A percentile compares a stretch with the other conserved stretches of the same genome.
These are phyloP conservation scores for Bathelium albidoporum DNA, from an alignment of 495 filamentous ascomycete species.

Conservation along the genomic window DNA sequence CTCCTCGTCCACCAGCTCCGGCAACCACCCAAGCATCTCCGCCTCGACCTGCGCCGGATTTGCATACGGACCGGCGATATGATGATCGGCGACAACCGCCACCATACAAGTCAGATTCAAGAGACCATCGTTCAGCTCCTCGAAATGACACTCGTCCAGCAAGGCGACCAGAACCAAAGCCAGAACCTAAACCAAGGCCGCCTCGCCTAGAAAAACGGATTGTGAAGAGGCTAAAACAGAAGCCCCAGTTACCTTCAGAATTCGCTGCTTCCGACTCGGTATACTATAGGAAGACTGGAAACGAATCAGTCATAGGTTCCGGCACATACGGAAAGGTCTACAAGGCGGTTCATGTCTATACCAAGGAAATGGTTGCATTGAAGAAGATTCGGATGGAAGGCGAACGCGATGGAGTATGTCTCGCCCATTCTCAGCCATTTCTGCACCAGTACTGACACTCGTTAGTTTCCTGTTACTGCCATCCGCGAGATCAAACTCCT, in stretches of 20 bases:
- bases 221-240: slow-evolving; percentile 58
- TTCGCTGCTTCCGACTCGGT: slow-evolving; percentile 72
- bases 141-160: background rate
- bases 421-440: background rate
- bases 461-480: slow-evolving; percentile 84
- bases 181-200: slow-evolving; percentile 7
- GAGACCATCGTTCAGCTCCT: slow-evolving; percentile 1
- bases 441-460: slow-evolving; percentile 14
- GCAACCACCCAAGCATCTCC: slow-evolving; percentile 19
- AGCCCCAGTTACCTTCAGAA: slow-evolving; percentile 58
- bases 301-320: slow-evolving; percentile 87
- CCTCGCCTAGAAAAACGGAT: slow-evolving; percentile 55
- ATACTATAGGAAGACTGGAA: slow-evolving; percentile 83
- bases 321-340: slow-evolving; percentile 97
- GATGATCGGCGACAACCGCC: background rate
- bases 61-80: background rate
- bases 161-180: slow-evolving; percentile 12
- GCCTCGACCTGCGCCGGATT: slow-evolving; percentile 9
- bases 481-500: slow-evolving; percentile 95
- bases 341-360: slow-evolving; percentile 94
- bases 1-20: slow-evolving; percentile 22
- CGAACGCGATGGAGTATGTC: slow-evolving; percentile 70
- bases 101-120: slow-evolving; percentile 3
- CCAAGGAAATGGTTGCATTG: slow-evolving; percentile 76
- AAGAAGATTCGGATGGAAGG: slow-evolving; percentile 95